Conservation (phyloP, 768 basidiomycete genomes). For the Boletus vinaceobasis region DNA sequence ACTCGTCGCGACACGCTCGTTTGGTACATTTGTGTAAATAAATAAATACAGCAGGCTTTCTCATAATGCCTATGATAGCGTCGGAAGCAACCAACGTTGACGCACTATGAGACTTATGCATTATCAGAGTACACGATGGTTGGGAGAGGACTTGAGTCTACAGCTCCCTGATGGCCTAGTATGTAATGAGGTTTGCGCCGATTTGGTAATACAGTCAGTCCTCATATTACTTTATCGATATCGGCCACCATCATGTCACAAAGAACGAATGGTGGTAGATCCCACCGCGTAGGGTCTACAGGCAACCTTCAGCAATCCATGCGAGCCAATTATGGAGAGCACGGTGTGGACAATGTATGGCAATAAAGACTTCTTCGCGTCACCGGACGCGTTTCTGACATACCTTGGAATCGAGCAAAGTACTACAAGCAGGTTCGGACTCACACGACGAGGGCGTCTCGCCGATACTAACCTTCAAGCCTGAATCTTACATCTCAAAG, state of each 20-base stretch:
- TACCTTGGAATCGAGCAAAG: constrained; percentile 6
- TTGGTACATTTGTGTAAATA: not conserved
- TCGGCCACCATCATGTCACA: constrained; percentile 1
- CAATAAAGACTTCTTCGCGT: not conserved
- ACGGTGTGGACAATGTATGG: constrained; percentile 59
- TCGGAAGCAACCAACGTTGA: too few species aligned
- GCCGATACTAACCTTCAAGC: not conserved
- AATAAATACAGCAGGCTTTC: too few species aligned
- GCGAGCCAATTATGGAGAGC: constrained; percentile 48
- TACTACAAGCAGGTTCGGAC: constrained; percentile 29
- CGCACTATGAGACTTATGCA: too few species aligned
- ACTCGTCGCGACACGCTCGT: not conserved
- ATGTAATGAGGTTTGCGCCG: not conserved
- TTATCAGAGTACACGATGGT: too few species aligned
- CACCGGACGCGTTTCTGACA: constrained; percentile 1
- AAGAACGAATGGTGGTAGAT: constrained; percentile 13
- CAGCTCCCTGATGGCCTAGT: too few species aligned
- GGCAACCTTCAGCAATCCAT: constrained; percentile 39
- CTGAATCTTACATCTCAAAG: constrained; percentile 18
- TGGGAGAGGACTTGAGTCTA: too few species aligned
- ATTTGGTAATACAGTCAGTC: not conserved
- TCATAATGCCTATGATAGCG: too few species aligned
- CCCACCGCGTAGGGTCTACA: constrained; percentile 21
- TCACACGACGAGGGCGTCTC: not conserved
- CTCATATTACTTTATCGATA: not conserved